A percentile compares a stretch with the other conserved stretches of the same genome.
phyloP scores from a whole-genome alignment of 164 flowering plant species.

The Macadamia integrifolia region DNA sequence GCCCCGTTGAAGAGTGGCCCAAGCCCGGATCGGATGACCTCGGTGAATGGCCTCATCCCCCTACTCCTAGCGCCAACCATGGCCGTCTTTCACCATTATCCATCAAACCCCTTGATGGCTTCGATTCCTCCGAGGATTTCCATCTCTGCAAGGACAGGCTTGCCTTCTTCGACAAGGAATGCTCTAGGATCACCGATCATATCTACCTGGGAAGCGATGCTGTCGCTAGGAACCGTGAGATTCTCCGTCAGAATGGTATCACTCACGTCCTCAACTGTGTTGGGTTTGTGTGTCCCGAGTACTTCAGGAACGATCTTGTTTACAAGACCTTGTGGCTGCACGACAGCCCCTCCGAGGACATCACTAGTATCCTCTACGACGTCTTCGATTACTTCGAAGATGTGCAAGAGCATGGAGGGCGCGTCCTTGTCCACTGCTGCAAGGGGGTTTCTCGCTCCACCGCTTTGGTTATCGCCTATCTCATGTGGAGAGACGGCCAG shows the following conservation, averaged over 20 bases:
- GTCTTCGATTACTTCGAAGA: constrained; percentile 92
- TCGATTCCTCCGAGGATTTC: constrained; percentile 30
- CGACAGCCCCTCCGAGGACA: constrained; percentile 81
- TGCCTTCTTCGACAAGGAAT: constrained; percentile 81
- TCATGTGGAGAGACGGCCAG: constrained; percentile 83
- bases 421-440: constrained; percentile 83
- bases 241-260: constrained; percentile 56
- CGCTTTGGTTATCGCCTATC: constrained; percentile 77
- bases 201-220: constrained; percentile 76
- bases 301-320: constrained; percentile 72
- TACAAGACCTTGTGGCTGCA: constrained; percentile 87
- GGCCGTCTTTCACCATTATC: not conserved
- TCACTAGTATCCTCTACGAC: constrained; percentile 78
- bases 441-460: constrained; percentile 85
- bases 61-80: constrained; percentile 43
- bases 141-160: constrained; percentile 59
- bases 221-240: constrained; percentile 62
- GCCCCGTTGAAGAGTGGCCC: constrained; percentile 65
- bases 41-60: constrained; percentile 58
- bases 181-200: constrained; percentile 70
- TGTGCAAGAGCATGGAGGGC: constrained; percentile 64
- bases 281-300: constrained; percentile 89
- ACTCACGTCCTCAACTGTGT: constrained; percentile 89
- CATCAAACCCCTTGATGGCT: constrained; percentile 10
- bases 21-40: constrained; percentile 72